Conservation (phyloP, 2,329 filamentous ascomycete species). For the Ascomycota sp. region DNA sequence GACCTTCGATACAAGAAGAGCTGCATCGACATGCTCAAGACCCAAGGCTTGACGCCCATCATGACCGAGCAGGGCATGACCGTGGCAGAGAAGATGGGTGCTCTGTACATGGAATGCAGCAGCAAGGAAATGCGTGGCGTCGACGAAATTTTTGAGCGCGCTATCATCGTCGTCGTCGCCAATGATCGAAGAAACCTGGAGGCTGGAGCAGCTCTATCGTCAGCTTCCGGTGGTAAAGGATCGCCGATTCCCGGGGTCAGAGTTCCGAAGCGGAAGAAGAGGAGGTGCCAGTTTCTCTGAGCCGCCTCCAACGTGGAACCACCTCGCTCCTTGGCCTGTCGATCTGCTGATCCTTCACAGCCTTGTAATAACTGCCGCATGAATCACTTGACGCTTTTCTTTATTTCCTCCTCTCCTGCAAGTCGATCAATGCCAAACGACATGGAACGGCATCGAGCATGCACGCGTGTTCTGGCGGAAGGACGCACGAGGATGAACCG, state of each 20-base stretch:
- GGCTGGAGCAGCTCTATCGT: constrained; percentile 19
- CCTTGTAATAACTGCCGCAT: constrained; percentile 21
- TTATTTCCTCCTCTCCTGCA: background rate
- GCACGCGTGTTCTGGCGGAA: background rate
- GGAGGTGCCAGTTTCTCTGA: constrained; percentile 63
- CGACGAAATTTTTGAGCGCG: constrained; percentile 86
- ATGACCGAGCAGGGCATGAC: constrained; percentile 74
- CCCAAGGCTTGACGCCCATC: constrained; percentile 87
- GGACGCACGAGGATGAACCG: background rate
- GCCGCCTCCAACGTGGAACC: constrained; percentile 1
- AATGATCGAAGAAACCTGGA: constrained; percentile 50
- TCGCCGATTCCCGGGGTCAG: constrained; percentile 22
- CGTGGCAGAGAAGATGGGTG: constrained; percentile 85
- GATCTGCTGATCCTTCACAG: constrained; percentile 6
- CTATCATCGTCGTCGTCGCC: constrained; percentile 74
- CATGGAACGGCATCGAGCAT: background rate
- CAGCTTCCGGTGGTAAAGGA: constrained; percentile 16
- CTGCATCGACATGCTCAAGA: constrained; percentile 96
- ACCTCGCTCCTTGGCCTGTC: background rate
- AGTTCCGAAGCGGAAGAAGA: constrained; percentile 57
- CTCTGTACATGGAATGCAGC: constrained; percentile 93
- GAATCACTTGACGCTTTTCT: constrained; percentile 9
- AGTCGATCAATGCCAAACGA: background rate
- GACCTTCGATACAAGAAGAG: constrained; percentile 89
- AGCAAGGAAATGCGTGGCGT: constrained; percentile 95